Conservation (phyloP, 116 monocot genomes). For the Dioscorea cayenensis region DNA sequence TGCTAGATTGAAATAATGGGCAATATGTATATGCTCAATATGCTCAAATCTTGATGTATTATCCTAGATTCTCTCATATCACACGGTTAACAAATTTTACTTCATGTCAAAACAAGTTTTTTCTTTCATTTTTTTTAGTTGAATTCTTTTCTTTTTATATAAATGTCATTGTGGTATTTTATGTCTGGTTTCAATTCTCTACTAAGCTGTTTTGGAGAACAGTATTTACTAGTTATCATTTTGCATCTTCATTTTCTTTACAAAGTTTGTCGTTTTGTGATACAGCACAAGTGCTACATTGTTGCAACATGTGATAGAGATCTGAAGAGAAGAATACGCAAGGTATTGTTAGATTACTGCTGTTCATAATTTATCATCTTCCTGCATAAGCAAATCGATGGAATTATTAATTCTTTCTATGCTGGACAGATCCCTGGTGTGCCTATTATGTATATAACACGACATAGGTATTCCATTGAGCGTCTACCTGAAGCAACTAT, state of each 20-base stretch:
- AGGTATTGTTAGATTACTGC: slow-evolving; percentile 36
- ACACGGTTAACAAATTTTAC: too few relatives aligned
- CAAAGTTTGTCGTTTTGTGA: background rate
- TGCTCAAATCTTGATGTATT: too few relatives aligned
- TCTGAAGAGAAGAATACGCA: slow-evolving; percentile 91
- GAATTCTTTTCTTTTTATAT: too few relatives aligned
- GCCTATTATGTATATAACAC: slow-evolving; percentile 88
- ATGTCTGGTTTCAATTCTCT: background rate
- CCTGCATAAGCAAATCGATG: background rate
- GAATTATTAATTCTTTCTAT: background rate
- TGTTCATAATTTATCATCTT: background rate
- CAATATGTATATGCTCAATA: too few relatives aligned
- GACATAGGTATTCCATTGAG: slow-evolving; percentile 71
- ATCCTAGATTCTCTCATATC: too few relatives aligned
- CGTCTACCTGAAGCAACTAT: slow-evolving; percentile 82
- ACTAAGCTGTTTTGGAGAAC: too few relatives aligned
- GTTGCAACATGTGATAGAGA: slow-evolving; percentile 99
- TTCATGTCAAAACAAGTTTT: too few relatives aligned
- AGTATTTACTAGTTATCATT: background rate
- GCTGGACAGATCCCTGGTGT: slow-evolving; percentile 60
- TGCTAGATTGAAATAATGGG: too few relatives aligned
- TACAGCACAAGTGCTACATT: slow-evolving; percentile 96
- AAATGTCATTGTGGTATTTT: background rate
- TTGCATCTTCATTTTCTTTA: background rate
- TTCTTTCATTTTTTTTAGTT: too few relatives aligned